Conservation (phyloP, 805 yeast genomes). For the Metschnikowia continentalis region DNA sequence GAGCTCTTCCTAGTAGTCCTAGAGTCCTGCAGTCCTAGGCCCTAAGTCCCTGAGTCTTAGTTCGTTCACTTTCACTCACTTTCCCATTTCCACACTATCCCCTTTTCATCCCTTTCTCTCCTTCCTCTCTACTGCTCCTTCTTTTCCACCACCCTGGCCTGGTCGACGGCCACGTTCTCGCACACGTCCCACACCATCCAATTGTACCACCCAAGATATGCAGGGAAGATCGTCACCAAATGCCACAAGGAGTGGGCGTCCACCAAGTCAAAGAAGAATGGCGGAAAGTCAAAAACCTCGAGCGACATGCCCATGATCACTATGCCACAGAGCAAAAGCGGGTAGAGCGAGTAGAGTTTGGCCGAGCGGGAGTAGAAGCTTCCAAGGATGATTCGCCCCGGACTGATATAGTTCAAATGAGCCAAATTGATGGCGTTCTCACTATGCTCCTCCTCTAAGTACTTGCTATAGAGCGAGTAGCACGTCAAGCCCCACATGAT, state of each 20-base stretch:
- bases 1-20: too few relatives aligned
- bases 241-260: slow-evolving; percentile 22
- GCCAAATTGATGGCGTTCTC: slow-evolving; percentile 12
- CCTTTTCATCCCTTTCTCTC: too few relatives aligned
- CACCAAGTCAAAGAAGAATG: slow-evolving; percentile 15
- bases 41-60: too few relatives aligned
- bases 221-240: slow-evolving; percentile 31
- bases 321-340: slow-evolving; percentile 31
- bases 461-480: slow-evolving; percentile 29
- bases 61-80: too few relatives aligned
- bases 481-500: slow-evolving; percentile 29
- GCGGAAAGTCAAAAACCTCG: slow-evolving; percentile 81
- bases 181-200: slow-evolving; percentile 43
- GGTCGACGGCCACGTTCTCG: slow-evolving; percentile 25
- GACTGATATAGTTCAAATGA: slow-evolving; percentile 28
- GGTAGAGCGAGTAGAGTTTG: slow-evolving; percentile 38
- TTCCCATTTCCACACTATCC: too few relatives aligned
- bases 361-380: slow-evolving; percentile 34
- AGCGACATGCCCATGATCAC: slow-evolving; percentile 78
- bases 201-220: slow-evolving; percentile 41
- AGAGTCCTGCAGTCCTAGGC: too few relatives aligned
- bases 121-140: slow-evolving; percentile 6
- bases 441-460: slow-evolving; percentile 20
- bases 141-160: slow-evolving; percentile 6
- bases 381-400: slow-evolving; percentile 22